Base-by-base conservation (phyloP, 768 basidiomycete genomes). In the Mycena alexandri region DNA sequence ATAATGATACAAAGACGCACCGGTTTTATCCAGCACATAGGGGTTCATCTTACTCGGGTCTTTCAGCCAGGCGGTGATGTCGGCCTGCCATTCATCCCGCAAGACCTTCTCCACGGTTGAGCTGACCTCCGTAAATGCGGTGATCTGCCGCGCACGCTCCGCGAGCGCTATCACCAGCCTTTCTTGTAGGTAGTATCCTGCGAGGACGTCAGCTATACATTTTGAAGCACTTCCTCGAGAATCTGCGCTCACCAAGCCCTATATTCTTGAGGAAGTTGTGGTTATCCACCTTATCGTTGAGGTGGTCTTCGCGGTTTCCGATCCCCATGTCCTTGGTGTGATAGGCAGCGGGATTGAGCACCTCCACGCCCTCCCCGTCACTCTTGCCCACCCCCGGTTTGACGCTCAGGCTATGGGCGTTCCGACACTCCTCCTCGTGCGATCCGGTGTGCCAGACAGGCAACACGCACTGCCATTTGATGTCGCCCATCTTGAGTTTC, bases 41-140 rank as follows among this genome's bases (percentile, higher is more conserved):
- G 60, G 65, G 38, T 67, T 67, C 9, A 53, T 50, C 33, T 50
- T 6, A 5, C 38, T 47, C 10, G 19, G 19, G 33, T 72, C 68
- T 5, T 9, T 17, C 34, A 67, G 38, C 68, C 68, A 72, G 0
- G 12, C 29, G 0, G 33, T 21, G 13, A 61, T 61, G 33, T 21
- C 21, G 13, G 17, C 16, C 33, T 43, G 29, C 61, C 61, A 61
- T 8, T 29, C n/a, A 7, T n/a, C 50, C 10, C 5, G 21, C 3
- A 70, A 16, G 21, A 42, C 51, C 10, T 12, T 43, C 22, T 53
- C 24, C 4, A 71, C 16, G 0, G 44, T 44, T 13, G 22, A 19
- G 57, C 52, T 61, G 12, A 68, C 53, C 1, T 46, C 47, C 22
- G 17, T 42, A 36, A 60, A 60, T 3, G 9, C 36, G 1, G 10